These are phyloP conservation scores for Podaxis mareebaensis DNA, from an alignment of 768 basidiomycete species.

Conservation along the genomic window DNA sequence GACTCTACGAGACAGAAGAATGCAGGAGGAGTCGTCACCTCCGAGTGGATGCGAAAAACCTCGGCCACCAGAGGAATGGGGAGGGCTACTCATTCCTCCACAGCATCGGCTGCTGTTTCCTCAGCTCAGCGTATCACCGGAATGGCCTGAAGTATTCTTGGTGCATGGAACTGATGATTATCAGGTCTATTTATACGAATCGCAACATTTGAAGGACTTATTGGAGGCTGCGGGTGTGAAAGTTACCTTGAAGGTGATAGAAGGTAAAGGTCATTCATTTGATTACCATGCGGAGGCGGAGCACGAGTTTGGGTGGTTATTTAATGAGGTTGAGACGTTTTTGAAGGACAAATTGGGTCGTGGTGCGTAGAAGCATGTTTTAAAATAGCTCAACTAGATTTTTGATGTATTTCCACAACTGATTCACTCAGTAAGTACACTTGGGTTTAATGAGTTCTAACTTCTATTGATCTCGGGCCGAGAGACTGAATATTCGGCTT, in stretches of 20 bases:
- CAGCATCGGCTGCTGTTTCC: conserved; percentile 43
- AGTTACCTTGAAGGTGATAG: conserved; percentile 25
- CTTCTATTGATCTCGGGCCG: too few species aligned
- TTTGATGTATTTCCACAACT: neutral
- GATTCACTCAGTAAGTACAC: too few species aligned
- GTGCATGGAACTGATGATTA: conserved; percentile 51
- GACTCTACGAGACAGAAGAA: conserved; percentile 32
- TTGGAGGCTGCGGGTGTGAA: conserved; percentile 33
- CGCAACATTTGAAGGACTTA: conserved; percentile 31
- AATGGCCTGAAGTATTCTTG: conserved; percentile 49
- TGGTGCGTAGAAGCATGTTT: neutral
- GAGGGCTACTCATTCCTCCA: conserved; percentile 26
- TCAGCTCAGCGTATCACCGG: conserved; percentile 34
- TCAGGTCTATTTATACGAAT: conserved; percentile 44
- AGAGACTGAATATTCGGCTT: too few species aligned
- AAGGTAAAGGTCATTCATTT: conserved; percentile 51
- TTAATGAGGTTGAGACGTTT: conserved; percentile 15
- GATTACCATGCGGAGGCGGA: conserved; percentile 50
- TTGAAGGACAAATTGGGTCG: neutral
- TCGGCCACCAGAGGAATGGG: conserved; percentile 1
- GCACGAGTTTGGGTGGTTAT: conserved; percentile 19
- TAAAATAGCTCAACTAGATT: neutral
- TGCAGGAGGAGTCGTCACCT: neutral
- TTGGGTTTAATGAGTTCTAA: too few species aligned
- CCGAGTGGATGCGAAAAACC: neutral